Conservation (phyloP, 495 filamentous ascomycete genomes). For the Xanthoparmelia taractica region DNA sequence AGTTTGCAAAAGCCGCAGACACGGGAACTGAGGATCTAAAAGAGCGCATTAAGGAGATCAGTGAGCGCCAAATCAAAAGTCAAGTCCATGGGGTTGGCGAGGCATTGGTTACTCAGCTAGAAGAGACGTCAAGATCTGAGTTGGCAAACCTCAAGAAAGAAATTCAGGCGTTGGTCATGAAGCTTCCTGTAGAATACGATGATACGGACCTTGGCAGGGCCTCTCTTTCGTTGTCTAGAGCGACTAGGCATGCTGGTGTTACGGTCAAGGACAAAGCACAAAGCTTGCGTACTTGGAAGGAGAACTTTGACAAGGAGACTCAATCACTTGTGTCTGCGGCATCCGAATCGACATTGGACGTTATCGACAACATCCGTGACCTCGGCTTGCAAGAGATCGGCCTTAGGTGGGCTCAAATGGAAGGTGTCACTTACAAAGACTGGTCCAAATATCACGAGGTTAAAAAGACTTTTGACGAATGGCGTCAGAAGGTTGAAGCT, state of each 20-base stretch:
- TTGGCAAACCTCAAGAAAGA: constrained; percentile 57
- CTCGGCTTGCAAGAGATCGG: constrained; percentile 90
- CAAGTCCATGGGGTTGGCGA: constrained; percentile 58
- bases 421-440: constrained; percentile 89
- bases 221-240: constrained; percentile 53
- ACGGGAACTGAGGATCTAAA: constrained; percentile 68
- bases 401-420: constrained; percentile 96
- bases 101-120: constrained; percentile 58
- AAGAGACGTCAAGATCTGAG: constrained; percentile 54
- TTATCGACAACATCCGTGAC: constrained; percentile 78
- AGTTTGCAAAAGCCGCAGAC: constrained; percentile 74
- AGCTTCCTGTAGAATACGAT: constrained; percentile 44
- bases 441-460: constrained; percentile 87
- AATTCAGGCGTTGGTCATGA: constrained; percentile 55
- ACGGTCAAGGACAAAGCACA: constrained; percentile 75
- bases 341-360: constrained; percentile 70
- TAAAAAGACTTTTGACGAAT: constrained; percentile 74
- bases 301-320: constrained; percentile 63
- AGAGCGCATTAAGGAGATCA: constrained; percentile 67
- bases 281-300: constrained; percentile 68
- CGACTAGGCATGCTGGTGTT: constrained; percentile 66
- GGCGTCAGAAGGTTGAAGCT: constrained; percentile 69
- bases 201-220: constrained; percentile 49
- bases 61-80: constrained; percentile 59
- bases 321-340: constrained; percentile 61